Evolutionary conservation across 2,329 filamentous ascomycete genomes (phyloP), one percentile per base, ranked within the genome.

Genomic region (Whalleya microplaca): DNA sequence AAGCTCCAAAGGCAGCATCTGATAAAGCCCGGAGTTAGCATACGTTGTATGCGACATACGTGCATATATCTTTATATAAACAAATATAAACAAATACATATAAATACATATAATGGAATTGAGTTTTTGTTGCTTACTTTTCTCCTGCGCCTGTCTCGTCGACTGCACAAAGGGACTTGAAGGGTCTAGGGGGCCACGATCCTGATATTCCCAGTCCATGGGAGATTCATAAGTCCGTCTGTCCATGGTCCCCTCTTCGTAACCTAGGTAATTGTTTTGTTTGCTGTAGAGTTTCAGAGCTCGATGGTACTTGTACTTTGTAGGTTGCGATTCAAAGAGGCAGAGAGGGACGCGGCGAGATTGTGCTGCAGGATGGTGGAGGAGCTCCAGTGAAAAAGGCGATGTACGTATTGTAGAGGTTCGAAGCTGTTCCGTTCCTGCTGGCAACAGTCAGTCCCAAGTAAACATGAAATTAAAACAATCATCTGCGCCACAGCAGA

Each of bases 181-280:
- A 18, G 79, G 79, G 72, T 88, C 85, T 58, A 84, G 72, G 18
- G 84, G 84, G 1, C 80, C 84, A 46, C 75, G 72, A 58, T 77
- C 78, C 64, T 87, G 80, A 70, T 85, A 88, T 69, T 88, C 83
- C 82, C 83, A 88, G 65, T 88, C 85, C 85, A 88, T 88, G 61
- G 77, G 84, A 59, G 82, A 77, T 72, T 87, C 84, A 61, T 77
- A 81, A 1, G 80, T 84, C 65, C 85, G 77, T 63, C 78, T 77
- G 51, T 84, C 78, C 78, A 83, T 85, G 64, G 10, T 27, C 4
- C 23, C 4, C 40, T 21, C 18, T 48, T 21, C 42, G 29, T 16
- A 9, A 18, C 12, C 14, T 32, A 21, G 45, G 43, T 14, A 41
- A 41, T 29, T 21, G 53, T 44, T n/a, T 40, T 48, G 40, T 50